Conservation (phyloP, 2,329 filamentous ascomycete genomes). For the Hymenoscyphus infarciens region DNA sequence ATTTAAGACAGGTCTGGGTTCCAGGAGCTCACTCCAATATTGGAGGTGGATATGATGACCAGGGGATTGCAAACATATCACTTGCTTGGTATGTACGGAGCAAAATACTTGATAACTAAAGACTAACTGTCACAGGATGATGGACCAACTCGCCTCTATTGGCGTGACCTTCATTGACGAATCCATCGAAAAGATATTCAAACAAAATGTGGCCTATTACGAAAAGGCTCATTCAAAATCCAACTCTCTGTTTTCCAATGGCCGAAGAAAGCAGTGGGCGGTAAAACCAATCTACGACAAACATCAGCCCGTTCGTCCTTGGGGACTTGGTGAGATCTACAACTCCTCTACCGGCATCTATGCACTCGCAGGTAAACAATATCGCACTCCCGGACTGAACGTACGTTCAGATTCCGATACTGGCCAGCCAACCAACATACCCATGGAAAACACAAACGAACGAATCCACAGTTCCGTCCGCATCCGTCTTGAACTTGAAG, state of each 20-base stretch:
- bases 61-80: constrained; percentile 45
- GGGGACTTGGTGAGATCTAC: constrained; percentile 36
- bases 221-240: constrained; percentile 23
- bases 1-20: constrained; percentile 43
- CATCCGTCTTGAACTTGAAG: constrained; percentile 35
- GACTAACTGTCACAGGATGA: constrained; percentile 44
- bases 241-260: constrained; percentile 22
- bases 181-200: constrained; percentile 34
- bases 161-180: constrained; percentile 36
- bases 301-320: constrained; percentile 42
- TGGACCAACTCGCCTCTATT: constrained; percentile 40
- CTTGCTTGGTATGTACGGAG: constrained; percentile 40
- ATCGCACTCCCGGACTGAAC: constrained; percentile 38
- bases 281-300: constrained; percentile 45
- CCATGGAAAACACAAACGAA: constrained; percentile 39
- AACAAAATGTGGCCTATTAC: constrained; percentile 32
- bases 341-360: constrained; percentile 33
- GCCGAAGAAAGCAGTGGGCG: constrained; percentile 40
- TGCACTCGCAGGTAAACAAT: constrained; percentile 44
- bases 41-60: constrained; percentile 46
- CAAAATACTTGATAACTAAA: neutral
- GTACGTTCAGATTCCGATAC: constrained; percentile 39
- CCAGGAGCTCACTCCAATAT: constrained; percentile 47
- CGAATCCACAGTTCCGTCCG: constrained; percentile 37
- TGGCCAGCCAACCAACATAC: constrained; percentile 37